phyloP scores from a whole-genome alignment of 1,284 basidiomycete genomes.

The Cutaneotrichosporon cutaneum region DNA sequence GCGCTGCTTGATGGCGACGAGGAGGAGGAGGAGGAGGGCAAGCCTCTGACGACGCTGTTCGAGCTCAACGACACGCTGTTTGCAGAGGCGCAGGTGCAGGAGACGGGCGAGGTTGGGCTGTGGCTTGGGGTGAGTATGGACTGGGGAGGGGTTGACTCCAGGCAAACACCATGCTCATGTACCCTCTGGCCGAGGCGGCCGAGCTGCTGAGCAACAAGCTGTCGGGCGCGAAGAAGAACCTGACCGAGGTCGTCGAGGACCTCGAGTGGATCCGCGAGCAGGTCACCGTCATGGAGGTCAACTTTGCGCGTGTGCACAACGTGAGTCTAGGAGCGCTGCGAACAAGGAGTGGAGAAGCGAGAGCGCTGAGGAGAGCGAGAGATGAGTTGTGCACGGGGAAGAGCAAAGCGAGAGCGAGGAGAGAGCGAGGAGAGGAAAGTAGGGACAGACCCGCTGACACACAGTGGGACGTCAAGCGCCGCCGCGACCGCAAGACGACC shows the following conservation, averaged over 20 bases:
- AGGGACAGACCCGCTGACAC: neutral
- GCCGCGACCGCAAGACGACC: conserved; percentile 23
- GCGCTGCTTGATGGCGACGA: conserved; percentile 56
- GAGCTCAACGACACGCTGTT: conserved; percentile 95
- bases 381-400: no score
- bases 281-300: conserved; percentile 96
- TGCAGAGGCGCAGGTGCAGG: conserved; percentile 82
- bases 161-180: conserved; percentile 98
- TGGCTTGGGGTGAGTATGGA: conserved; percentile 84
- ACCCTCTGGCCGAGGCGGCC: conserved; percentile 79
- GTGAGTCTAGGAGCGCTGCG: conserved; percentile 41
- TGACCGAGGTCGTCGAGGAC: conserved; percentile 76
- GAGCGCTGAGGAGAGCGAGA: neutral
- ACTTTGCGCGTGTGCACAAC: conserved; percentile 94
- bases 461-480: conserved; percentile 53
- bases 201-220: conserved; percentile 76
- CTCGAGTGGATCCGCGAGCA: conserved; percentile 89
- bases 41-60: conserved; percentile 76
- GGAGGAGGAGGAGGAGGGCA: conserved; percentile 50
- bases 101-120: conserved; percentile 83
- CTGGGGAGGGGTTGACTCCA: conserved; percentile 41
- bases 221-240: conserved; percentile 66
- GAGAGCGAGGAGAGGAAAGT: no score
- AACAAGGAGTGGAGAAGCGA: neutral
- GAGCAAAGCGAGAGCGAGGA: neutral